Percentiles rank a stretch among this genome's conserved stretches.
These are phyloP conservation scores for Crucihimalaya himalaica DNA, from an alignment of 345 rosid genomes.

Conservation along the genomic window DNA sequence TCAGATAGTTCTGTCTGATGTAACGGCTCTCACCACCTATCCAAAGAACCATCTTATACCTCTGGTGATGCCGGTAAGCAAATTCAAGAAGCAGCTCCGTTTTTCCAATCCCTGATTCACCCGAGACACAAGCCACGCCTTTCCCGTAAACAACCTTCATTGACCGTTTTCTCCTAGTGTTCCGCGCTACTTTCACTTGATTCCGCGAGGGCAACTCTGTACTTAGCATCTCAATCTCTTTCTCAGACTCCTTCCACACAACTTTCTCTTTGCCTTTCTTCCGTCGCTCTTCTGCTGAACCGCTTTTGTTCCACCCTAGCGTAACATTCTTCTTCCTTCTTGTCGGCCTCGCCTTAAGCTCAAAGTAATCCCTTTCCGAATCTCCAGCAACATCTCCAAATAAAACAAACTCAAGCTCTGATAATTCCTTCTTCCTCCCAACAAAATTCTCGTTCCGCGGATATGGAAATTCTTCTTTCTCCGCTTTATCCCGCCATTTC, in stretches of 20 bases:
- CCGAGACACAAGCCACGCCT: slow-evolving; percentile 87
- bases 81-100: slow-evolving; percentile 96
- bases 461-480: slow-evolving; percentile 85
- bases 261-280: slow-evolving; percentile 88
- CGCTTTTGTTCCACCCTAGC: slow-evolving; percentile 70
- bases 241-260: slow-evolving; percentile 93
- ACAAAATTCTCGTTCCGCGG: slow-evolving; percentile 77
- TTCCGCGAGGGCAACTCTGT: slow-evolving; percentile 43
- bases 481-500: slow-evolving; percentile 83
- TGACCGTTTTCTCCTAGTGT: slow-evolving; percentile 65
- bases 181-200: slow-evolving; percentile 49
- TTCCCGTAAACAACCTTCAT: slow-evolving; percentile 69
- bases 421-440: slow-evolving; percentile 89
- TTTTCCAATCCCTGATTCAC: slow-evolving; percentile 91
- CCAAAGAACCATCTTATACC: slow-evolving; percentile 96
- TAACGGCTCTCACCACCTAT: slow-evolving; percentile 89
- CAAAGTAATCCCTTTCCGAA: slow-evolving; percentile 78
- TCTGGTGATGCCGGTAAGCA: slow-evolving; percentile 81
- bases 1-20: slow-evolving; percentile 82
- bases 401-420: slow-evolving; percentile 83
- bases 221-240: slow-evolving; percentile 90
- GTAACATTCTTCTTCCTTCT: slow-evolving; percentile 66
- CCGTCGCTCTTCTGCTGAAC: slow-evolving; percentile 51
- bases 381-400: slow-evolving; percentile 86
- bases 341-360: slow-evolving; percentile 64